Base-by-base conservation (phyloP, 75 land plant species). In the Sequoiadendron giganteum region DNA sequence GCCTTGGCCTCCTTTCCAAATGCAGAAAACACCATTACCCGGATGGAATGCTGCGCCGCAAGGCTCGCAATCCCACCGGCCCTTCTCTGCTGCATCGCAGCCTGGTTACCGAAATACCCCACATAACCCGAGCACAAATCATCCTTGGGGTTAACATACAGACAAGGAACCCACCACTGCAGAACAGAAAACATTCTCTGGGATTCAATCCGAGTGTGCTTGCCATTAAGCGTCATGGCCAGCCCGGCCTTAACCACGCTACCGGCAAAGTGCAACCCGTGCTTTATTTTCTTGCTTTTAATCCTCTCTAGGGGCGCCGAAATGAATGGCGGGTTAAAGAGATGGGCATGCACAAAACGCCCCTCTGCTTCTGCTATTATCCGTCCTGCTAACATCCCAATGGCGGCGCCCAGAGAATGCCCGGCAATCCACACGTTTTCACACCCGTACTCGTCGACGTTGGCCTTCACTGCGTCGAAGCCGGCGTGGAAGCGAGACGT, bases 381-480 rank as follows among this genome's bases (percentile, higher is more conserved):
- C 79, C 86, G 90, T 15, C 94, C 95, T 36, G 91, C 52, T 49
- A 92, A 92, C 85, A 89, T 61, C 38, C 91, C 97, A 54, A 95
- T 90, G 36, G 95, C 93, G 16, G 97, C 86, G 0, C 97, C 97
- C 0, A 94, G 86, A 34, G 97, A 95, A 85, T 95, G 97, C 48
- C 97, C 97, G 43, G 93, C 88, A 38, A 95, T 86, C 94, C 93
- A 92, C 32, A 93, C 85, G 16, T 90, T 93, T 28, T 88, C 61
- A 16, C 43, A 76, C 3, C 91, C 90, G 34, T 38, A 84, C 32
- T 40, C n/a, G 34, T 8, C 38, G 30, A 28, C 54, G 25, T 43
- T 30, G 3, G 42, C 3, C 5, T 52, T 52, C 56, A 48, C 38
- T 89, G 47, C 81, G 89, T 55, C 48, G 84, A 56, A 34, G 3